Base-by-base conservation (phyloP, 495 filamentous ascomycete species). In the Pyrenopolyporus hunteri region DNA sequence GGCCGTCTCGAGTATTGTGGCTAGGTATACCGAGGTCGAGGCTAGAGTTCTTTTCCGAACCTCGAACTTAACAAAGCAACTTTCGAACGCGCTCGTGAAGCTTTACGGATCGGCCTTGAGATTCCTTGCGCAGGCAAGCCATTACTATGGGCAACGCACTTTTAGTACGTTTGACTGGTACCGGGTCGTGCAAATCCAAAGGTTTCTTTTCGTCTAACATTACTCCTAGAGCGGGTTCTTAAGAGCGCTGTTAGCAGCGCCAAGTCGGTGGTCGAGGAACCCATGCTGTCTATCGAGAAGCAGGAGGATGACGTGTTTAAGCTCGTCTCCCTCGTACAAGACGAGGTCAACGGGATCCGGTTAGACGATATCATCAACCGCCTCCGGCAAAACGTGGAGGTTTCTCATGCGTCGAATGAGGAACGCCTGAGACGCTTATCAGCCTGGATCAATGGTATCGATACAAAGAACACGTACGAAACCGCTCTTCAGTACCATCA, bases 231-330 rank as follows among this genome's bases (percentile, higher is more conserved):
- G 25, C 39, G 39, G 10, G 9, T 43, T 9, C 22, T 43, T 19
- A 43, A 43, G 20, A 43, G 39, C 14, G 14, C 39, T 20, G 25
- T 43, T 8, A 10, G 8, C 20, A 43, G 6, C 39, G 6, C 39
- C n/a, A 43, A 25, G 5, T 43, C 39, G 1, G 20, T 43, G 10
- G 39, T 43, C n/a, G 39, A 43, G 20, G 39, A 43, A 13, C 20
- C 39, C 39, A 43, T 43, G 39, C 39, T 43, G 3, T 43, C 39
- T n/a, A 43, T 43, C 8, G 39, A 43, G 20, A 43, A 23, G 20
- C 39, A 43, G 14, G 39, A 43, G 13, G 39, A 43, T 8, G 39
- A 43, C 1, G 39, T 43, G 3, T 43, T 43, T 13, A 43, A 43
- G 14, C 20, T 43, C 17, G 17, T 43, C 11, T 22, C 39, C 1